These are phyloP conservation scores for Magnusiomyces sp. DNA, from an alignment of 1,139 yeast genomes.

Conservation along the genomic window DNA sequence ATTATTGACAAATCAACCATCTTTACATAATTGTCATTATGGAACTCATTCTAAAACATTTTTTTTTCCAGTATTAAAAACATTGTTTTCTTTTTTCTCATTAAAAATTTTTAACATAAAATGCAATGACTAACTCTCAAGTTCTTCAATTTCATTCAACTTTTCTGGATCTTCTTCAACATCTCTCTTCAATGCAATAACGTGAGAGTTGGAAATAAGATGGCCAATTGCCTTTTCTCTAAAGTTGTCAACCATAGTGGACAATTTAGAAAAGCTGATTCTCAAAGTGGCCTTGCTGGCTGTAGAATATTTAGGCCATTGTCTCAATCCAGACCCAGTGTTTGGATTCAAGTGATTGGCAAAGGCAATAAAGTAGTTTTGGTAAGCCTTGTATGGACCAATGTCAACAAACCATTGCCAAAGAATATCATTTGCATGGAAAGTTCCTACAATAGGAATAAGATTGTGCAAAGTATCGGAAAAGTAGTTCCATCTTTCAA, in stretches of 20 bases:
- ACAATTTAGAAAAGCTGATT: not conserved
- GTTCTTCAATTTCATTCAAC: too few relatives aligned
- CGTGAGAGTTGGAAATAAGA: not conserved
- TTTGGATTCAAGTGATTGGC: constrained; percentile 18
- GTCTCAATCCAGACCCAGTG: constrained; percentile 1
- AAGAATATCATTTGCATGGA: constrained; percentile 16
- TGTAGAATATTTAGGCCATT: constrained; percentile 34
- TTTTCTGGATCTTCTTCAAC: too few relatives aligned
- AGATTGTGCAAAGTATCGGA: constrained; percentile 14
- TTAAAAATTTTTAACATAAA: too few relatives aligned
- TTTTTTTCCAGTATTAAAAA: too few relatives aligned
- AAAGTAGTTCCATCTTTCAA: constrained; percentile 13
- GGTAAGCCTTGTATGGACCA: constrained; percentile 13
- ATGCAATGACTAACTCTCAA: too few relatives aligned
- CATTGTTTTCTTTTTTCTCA: too few relatives aligned
- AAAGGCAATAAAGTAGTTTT: constrained; percentile 18
- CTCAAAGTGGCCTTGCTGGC: not conserved
- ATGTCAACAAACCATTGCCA: constrained; percentile 5
- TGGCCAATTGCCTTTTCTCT: not conserved
- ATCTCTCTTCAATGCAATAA: too few relatives aligned
- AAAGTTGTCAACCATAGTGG: constrained; percentile 2
- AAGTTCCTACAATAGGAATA: constrained; percentile 17
- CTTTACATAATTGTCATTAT: too few relatives aligned
- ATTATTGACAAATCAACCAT: too few relatives aligned
- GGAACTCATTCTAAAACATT: too few relatives aligned